Base-by-base conservation (phyloP, 2,329 filamentous ascomycete species). In the Ceratocystis alfenasii region DNA sequence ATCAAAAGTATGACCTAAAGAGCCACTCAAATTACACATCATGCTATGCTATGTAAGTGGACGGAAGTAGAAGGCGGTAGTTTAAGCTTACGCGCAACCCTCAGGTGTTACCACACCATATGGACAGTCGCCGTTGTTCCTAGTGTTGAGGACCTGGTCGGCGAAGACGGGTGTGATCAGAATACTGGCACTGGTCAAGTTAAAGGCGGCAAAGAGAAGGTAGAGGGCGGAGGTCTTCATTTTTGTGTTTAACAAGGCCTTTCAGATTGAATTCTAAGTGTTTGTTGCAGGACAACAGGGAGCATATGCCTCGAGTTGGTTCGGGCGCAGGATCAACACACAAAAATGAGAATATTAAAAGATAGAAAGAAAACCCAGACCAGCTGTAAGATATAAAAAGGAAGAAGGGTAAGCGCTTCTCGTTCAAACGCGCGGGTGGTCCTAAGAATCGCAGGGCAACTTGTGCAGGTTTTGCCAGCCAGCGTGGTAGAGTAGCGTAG, bases 51-150 rank as follows among this genome's bases (percentile, higher is more conserved):
- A 15, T 61, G n/a, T 2, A 28, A n/a, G 63, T 36, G 22, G n/a
- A 20, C 6, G 20, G n/a, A 57, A 28, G 15, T 28, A 41, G 15
- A 48, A 45, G 36, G 5, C 22, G 76, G 22, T 57, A 30, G 53
- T 30, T 59, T 30, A 33, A 59, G 53, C 81, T 69, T 71, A 84
- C 82, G 76, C 82, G 79, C 82, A 85, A 44, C 82, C 82, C 65
- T 77, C 74, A 3, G 82, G 81, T 41, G 82, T 84, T 4, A 78
- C 76, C 20, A 81, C 80, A 44, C 82, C 82, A 70, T 79, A 82
- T 70, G 78, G 80, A 71, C 82, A 85, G 71, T 85, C 82, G 33
- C 77, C 79, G 1, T 70, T 45, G 17, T 61, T 65, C 20, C 72
- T 70, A 70, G 77, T 79, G 33, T 74, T 70, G n/a, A 84, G 78